Percentiles rank a stretch among this genome's conserved stretches.
Evolutionary conservation across 306 rosid species (phyloP).

Genomic region (Trichosanthes cucumerina): DNA sequence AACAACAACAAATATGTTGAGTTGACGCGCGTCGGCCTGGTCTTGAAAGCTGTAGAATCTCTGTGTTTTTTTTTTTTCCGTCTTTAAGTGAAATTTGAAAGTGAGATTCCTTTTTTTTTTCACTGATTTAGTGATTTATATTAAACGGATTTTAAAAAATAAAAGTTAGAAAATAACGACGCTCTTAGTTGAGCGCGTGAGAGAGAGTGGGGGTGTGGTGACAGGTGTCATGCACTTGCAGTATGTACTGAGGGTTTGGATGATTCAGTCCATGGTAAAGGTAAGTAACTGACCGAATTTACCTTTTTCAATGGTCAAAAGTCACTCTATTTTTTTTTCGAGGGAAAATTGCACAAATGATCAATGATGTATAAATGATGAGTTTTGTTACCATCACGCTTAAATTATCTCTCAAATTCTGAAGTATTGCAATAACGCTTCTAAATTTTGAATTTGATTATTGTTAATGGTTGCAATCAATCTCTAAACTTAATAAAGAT

Average conservation of each 20-base stretch:
- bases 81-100: neutral
- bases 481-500: too few species aligned
- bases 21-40: neutral
- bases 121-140: neutral
- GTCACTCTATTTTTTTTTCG: too few species aligned
- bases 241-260: neutral
- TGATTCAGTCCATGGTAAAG: neutral
- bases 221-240: neutral
- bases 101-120: neutral
- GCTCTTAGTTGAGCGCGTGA: neutral
- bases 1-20: neutral
- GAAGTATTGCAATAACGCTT: too few species aligned
- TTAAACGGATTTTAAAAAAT: too few species aligned
- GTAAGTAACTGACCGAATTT: neutral
- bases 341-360: too few species aligned
- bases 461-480: too few species aligned
- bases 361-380: too few species aligned
- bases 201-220: neutral
- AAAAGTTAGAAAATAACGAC: neutral
- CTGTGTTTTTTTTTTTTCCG: neutral
- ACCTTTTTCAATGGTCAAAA: slow-evolving; percentile 3
- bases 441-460: too few species aligned
- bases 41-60: neutral
- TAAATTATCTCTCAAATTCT: too few species aligned
- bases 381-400: too few species aligned